Evolutionary conservation across 345 rosid genomes (phyloP).

Genomic region (Gossypium thurberi): DNA sequence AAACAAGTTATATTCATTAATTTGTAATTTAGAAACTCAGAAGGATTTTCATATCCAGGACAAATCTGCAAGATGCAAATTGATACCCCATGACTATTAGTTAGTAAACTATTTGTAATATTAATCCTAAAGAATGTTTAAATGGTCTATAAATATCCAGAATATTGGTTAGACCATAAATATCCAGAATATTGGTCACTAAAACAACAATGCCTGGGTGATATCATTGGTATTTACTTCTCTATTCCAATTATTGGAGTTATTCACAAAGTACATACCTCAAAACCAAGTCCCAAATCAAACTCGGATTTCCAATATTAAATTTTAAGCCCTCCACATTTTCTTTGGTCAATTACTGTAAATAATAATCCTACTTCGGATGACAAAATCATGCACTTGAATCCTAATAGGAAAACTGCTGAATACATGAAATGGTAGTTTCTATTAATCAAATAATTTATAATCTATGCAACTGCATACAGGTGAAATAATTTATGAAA

Average conservation of each 20-base stretch:
- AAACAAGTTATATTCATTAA: neutral
- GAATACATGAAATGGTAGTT: neutral
- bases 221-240: neutral
- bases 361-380: conserved; percentile 32
- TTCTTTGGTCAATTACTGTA: conserved; percentile 1
- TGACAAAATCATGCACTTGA: neutral
- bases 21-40: neutral
- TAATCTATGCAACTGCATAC: neutral
- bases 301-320: neutral
- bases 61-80: neutral
- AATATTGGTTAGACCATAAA: neutral
- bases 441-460: neutral
- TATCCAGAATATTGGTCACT: neutral
- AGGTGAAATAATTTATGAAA: neutral
- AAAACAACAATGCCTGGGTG: neutral
- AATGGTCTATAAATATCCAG: neutral
- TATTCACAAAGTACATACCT: neutral
- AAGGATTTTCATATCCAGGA: neutral
- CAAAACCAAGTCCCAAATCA: neutral
- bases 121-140: neutral
- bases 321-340: neutral
- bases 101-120: neutral
- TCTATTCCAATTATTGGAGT: neutral
- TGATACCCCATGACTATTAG: neutral
- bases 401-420: conserved; percentile 3